Evolutionary conservation across 2,329 filamentous ascomycete genomes (phyloP), one percentile per base, ranked within the genome.

Genomic region (Sarocladium strictum): DNA sequence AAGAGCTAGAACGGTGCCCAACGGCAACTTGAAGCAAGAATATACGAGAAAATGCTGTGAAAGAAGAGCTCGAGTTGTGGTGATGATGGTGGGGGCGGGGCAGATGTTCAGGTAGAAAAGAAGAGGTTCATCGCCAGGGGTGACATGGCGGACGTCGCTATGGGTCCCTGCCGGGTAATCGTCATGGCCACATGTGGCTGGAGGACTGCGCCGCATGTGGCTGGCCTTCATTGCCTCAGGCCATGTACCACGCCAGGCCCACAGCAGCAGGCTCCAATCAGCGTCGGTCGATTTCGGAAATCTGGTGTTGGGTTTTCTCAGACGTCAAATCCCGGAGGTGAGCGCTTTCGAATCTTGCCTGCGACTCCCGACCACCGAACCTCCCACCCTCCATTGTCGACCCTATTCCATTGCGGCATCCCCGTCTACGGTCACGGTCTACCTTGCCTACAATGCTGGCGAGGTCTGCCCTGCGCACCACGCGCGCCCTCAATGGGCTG

Each of bases 381-480:
- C 62, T 51, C 66, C 66, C 68, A 59, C 62, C 64, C 61, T 58
- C 56, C 65, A 69, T 68, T 64, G 67, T 64, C 67, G 67, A 33
- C 63, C 64, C 63, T 60, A 62, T 57, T 62, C 61, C 64, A 70
- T 67, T 63, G 66, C 67, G 67, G 66, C 63, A 53, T 53, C 50
- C 62, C 59, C 61, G 64, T 61, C 59, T 67, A 64, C 68, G 67
- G 67, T 63, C 66, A 65, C 67, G 65, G 64, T 71, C 65, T 63
- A 70, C 65, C 64, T 69, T 63, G 73, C 73, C 74, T 81, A 87
- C 75, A 72, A 97, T 97, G 93, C 86, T 97, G 83, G 88, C 90
- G 79, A 89, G 91, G 83, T 90, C 91, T 77, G 85, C 85, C 78
- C 78, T 95, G 82, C 90, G 90, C 81, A 85, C 89, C 74, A 83